These are phyloP conservation scores for Arachnopeziza araneosa DNA, from an alignment of 2,329 filamentous ascomycete species.

Conservation along the genomic window DNA sequence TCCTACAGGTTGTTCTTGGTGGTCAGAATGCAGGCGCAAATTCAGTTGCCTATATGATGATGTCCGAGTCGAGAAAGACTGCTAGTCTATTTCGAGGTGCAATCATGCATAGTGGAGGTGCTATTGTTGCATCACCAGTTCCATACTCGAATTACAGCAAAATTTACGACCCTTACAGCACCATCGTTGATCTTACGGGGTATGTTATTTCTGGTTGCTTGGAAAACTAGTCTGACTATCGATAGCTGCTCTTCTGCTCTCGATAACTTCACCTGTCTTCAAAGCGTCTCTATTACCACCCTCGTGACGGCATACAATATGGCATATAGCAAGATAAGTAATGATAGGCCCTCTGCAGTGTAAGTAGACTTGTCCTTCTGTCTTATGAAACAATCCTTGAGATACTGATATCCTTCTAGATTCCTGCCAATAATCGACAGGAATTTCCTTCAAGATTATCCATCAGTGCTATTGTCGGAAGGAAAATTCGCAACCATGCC, in stretches of 20 bases:
- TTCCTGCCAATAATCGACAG: conserved; percentile 12
- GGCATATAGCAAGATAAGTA: conserved; percentile 1
- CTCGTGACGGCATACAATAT: conserved; percentile 4
- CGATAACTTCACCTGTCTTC: conserved; percentile 9
- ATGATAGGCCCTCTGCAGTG: not conserved
- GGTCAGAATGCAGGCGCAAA: conserved; percentile 14
- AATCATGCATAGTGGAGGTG: conserved; percentile 71
- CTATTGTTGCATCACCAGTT: conserved; percentile 44
- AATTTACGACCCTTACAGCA: conserved; percentile 6
- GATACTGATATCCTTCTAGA: not conserved
- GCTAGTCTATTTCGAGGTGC: conserved; percentile 66
- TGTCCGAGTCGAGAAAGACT: conserved; percentile 40
- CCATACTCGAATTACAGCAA: conserved; percentile 5
- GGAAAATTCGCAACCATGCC: conserved; percentile 10
- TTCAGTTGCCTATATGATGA: conserved; percentile 5
- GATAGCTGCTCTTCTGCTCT: conserved; percentile 1
- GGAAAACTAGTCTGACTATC: not conserved
- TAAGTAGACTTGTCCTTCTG: conserved; percentile 1
- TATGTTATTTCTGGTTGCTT: not conserved
- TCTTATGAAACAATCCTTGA: not conserved
- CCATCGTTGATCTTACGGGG: conserved; percentile 6
- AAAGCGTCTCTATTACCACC: conserved; percentile 6
- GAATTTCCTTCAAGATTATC: conserved; percentile 6
- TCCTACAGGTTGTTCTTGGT: conserved; percentile 11
- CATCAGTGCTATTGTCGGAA: conserved; percentile 5